Base-by-base conservation (phyloP, 495 filamentous ascomycete genomes). In the Letharia lupina region DNA sequence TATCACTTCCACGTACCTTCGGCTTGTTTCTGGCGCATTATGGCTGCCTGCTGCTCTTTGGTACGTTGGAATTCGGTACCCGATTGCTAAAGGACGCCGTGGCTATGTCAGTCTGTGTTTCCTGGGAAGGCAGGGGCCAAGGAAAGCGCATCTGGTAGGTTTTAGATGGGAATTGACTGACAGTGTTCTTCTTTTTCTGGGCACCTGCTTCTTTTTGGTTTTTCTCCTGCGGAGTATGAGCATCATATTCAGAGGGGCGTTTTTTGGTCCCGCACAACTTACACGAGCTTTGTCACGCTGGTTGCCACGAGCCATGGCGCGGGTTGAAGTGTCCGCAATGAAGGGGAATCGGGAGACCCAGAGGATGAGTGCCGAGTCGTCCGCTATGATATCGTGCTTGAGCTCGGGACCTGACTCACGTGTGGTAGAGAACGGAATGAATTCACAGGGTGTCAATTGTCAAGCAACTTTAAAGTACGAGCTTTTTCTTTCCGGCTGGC, bases 1-100 rank as follows among this genome's bases (percentile, higher is more conserved):
- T 18, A 48, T 18, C 37, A 13, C 54, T 44, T 23, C 18, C 18
- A 62, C 71, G 61, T 81, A 96, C 91, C 91, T 68, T 87, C 88
- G 67, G 80, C 83, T 77, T 97, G 93, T 83, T 97, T 97, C 76
- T 88, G 83, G 47, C 89, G 84, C 93, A 97, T 97, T 75, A 90
- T 91, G 47, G 83, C 81, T 31, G 93, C 92, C 60, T 84, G 83
- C 47, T 83, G 77, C 73, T 96, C 91, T 78, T 92, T 93, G 60
- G 86, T 80, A 63, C 84, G 84, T 68, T 82, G 79, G 74, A 86
- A 86, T 74, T 94, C 86, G 42, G 80, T 79, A 41, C 92, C 92
- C 70, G 81, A 81, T 83, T 83, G 71, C 58, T 75, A 71, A 76
- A 79, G 7, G 63, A 68, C 73, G 47, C 39, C 44, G 54, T 9